Evolutionary conservation across 75 land plant species (phyloP).

Genomic region (Cryptomeria japonica): DNA sequence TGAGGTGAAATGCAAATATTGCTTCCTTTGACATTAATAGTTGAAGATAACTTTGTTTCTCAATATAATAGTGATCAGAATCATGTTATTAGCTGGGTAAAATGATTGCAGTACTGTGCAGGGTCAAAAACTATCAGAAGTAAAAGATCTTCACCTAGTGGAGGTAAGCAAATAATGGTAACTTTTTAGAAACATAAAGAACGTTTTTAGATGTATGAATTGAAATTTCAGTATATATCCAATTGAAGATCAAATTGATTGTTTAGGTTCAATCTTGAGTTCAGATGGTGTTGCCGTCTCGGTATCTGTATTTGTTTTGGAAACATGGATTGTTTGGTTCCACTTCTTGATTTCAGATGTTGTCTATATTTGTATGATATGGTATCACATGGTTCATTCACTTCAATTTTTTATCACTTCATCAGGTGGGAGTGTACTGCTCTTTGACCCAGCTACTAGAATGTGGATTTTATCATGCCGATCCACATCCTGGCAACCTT

Average conservation of each 20-base stretch:
- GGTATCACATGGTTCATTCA: slow-evolving; percentile 6
- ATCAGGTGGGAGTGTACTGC: slow-evolving; percentile 91
- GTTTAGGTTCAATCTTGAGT: neutral
- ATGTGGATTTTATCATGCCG: slow-evolving; percentile 97
- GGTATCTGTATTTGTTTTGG: neutral
- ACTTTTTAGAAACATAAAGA: neutral
- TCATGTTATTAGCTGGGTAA: slow-evolving; percentile 5
- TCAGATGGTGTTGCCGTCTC: slow-evolving; percentile 1
- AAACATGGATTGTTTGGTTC: neutral
- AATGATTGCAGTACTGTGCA: slow-evolving; percentile 24
- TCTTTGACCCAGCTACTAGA: slow-evolving; percentile 93
- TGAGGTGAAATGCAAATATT: slow-evolving; percentile 58
- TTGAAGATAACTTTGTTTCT: neutral
- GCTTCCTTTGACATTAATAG: neutral
- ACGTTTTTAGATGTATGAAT: neutral
- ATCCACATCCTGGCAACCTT: slow-evolving; percentile 99
- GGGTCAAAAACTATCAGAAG: slow-evolving; percentile 92
- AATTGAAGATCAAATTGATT: neutral
- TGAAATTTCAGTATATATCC: neutral
- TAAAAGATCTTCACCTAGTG: slow-evolving; percentile 80
- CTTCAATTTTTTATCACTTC: neutral
- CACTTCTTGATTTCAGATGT: neutral
- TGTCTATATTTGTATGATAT: neutral
- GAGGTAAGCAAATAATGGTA: slow-evolving; percentile 56
- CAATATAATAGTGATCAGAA: neutral